Percentiles rank a stretch among this genome's conserved stretches.
phyloP scores from a whole-genome alignment of 164 flowering plant species.

The Piper betle region DNA sequence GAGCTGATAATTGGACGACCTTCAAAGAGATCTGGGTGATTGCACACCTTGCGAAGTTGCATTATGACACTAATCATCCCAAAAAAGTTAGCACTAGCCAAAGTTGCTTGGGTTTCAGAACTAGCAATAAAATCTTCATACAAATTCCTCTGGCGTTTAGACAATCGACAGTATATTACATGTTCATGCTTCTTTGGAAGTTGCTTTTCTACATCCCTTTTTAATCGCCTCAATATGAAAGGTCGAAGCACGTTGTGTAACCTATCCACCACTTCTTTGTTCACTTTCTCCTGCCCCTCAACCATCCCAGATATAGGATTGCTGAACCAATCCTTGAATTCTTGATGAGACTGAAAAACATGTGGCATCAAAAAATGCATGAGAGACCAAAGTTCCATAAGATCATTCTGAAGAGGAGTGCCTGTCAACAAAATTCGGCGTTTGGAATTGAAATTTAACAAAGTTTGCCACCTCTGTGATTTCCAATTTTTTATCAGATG shows the following conservation, averaged over 20 bases:
- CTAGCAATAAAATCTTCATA: constrained; percentile 99
- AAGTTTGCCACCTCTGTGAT: constrained; percentile 99
- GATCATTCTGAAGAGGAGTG: constrained; percentile 97
- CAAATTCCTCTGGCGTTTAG: constrained; percentile 90
- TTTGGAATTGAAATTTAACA: constrained; percentile 89
- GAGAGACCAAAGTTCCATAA: constrained; percentile 99
- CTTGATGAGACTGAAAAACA: constrained; percentile 97
- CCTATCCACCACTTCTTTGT: constrained; percentile 96
- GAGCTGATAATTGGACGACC: constrained; percentile 98
- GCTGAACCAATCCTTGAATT: constrained; percentile 98
- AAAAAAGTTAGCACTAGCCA: constrained; percentile 81
- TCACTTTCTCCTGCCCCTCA: constrained; percentile 92
- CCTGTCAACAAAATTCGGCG: constrained; percentile 92
- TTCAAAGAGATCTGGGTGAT: constrained; percentile 98
- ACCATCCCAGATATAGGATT: constrained; percentile 99
- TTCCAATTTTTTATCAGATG: constrained; percentile 99
- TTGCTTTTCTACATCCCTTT: constrained; percentile 98
- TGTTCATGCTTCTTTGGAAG: constrained; percentile 90
- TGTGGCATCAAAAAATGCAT: constrained; percentile 99
- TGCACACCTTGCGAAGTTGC: constrained; percentile 99
- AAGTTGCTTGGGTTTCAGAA: constrained; percentile 95
- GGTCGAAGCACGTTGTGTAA: constrained; percentile 98
- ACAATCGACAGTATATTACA: constrained; percentile 86
- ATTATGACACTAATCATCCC: constrained; percentile 97
- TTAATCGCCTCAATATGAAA: constrained; percentile 80